Base-by-base conservation (phyloP, 768 basidiomycete species). In the Agaricus blazei region DNA sequence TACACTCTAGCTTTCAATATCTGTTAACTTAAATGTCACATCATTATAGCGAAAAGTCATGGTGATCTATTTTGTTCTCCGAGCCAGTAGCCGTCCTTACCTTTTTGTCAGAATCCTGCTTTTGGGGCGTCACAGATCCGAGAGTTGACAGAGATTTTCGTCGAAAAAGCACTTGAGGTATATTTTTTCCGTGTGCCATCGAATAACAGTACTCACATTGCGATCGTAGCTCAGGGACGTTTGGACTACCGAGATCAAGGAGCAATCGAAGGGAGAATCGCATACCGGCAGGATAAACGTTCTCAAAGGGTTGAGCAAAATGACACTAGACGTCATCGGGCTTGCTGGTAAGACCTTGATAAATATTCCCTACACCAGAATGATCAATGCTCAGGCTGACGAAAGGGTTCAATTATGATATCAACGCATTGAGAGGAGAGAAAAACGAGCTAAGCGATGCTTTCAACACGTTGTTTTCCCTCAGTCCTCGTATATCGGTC, bases 261-360 rank as follows among this genome's bases (percentile, higher is more conserved):
- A 54, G 26, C 45, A 47, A 27, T 14, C 36, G 31, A 41, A 29
- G 60, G 66, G 38, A 57, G 71, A 57, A 4, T 62, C 62, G 23
- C 65, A 53, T 38, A 51, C 37, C 2, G 67, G 53, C 2, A 70
- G 67, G 4, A 69, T 90, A 31, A 85, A 93, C 45, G 79, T 82
- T 3, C 67, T 86, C 34, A 68, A 74, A 1, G 89, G 83, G 81
- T 71, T 90, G 3, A 83, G 80, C 40, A 79, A 80, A 37, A 77
- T 79, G 40, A 89, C 88, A 2, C 73, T 91, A 6, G 90, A 91
- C 60, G 79, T 88, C 55, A 90, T 93, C 48, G 89, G 88, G 5
- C 73, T 87, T 41, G 84, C 74, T 71, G 83, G 86, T 60, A 70
- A 69, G 60, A 42, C 14, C 14, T 34, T 2, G 7, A 11, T 34